Evolutionary conservation across 257 asterid genomes (phyloP), one percentile per base, ranked within the genome.

Genomic region (Ilex asprella): DNA sequence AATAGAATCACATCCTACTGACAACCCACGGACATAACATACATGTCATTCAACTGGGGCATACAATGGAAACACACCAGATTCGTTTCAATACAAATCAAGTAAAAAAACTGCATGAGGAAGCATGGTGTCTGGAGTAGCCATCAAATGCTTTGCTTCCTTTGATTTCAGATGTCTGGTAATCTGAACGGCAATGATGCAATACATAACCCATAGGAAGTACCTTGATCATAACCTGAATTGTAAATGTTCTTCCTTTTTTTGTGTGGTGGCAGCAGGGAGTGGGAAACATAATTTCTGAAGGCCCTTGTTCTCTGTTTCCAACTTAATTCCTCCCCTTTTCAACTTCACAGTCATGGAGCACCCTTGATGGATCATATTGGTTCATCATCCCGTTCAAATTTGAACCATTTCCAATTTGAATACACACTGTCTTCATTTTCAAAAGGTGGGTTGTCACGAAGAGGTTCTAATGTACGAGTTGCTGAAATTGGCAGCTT

Each of bases 351-450:
- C n/a, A 12, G 4, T 72, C 71, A 79, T 10, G 71, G 65, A 60
- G 41, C 41, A 35, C 41, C 41, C 41, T 35, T 35, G 41, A 35
- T 35, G 0, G 41, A 46, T 46, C 52, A 46, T 53, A 56, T 71
- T 44, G 70, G 64, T 59, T 66, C 68, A 31, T 29, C 27, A 32
- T 78, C 85, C 63, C 74, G 72, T 64, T 87, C 87, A 39, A 93
- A 93, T 59, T 73, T 78, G 56, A 93, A 89, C 97, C 99, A 93
- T 65, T 81, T 74, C 96, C 97, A 89, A 79, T 89, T 89, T 60
- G 97, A 83, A 66, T 83, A 82, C 62, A 80, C 44, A 58, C 59
- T 82, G 73, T 82, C 95, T 70, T 85, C 97, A 46, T 85, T 89
- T 73, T 73, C 86, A 13, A 89, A 89, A 61, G 90, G 95, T 67